Evolutionary conservation across 345 rosid genomes (phyloP).

Genomic region (Dovyalis caffra): DNA sequence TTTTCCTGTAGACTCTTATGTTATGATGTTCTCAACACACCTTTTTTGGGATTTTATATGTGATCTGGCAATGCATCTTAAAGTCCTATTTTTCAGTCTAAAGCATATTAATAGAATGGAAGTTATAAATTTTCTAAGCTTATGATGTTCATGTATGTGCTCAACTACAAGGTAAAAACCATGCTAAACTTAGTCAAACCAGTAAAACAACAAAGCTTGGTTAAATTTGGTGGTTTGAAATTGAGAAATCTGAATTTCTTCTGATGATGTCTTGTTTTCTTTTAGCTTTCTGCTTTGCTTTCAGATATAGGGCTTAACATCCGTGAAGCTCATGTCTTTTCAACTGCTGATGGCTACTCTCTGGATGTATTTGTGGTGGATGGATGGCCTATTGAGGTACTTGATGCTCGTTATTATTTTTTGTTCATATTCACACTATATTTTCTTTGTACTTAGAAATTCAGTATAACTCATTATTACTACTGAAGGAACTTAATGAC

Average conservation of each 20-base stretch:
- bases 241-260: constrained; percentile 7
- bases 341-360: constrained; percentile 74
- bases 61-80: background rate
- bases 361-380: constrained; percentile 79
- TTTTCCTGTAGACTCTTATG: background rate
- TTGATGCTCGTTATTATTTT: background rate
- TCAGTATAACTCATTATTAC: background rate
- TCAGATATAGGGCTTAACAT: constrained; percentile 77
- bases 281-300: constrained; percentile 73
- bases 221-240: background rate
- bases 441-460: background rate
- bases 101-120: background rate
- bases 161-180: background rate
- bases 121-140: background rate
- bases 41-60: background rate
- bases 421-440: background rate
- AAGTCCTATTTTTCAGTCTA: background rate
- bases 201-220: background rate
- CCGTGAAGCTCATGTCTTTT: constrained; percentile 81
- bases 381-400: constrained; percentile 69
- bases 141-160: background rate
- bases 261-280: constrained; percentile 28
- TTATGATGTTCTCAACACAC: background rate
- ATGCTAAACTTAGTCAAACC: background rate
- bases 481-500: background rate